Base-by-base conservation (phyloP, 2,329 filamentous ascomycete species). In the Hypocrella siamensis region DNA sequence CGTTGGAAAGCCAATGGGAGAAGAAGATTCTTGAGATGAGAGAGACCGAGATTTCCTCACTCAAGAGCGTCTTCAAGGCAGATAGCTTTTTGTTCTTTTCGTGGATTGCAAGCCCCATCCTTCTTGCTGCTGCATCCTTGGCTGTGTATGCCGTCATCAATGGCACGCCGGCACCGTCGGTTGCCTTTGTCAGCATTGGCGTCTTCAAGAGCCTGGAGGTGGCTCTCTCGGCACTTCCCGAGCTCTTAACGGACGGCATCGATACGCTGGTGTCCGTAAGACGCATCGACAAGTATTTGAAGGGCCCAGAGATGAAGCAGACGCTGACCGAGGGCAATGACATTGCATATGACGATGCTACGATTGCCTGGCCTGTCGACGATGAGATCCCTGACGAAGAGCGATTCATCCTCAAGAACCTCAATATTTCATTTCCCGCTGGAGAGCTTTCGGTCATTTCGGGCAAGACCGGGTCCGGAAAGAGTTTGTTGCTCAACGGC, bases 181-280 rank as follows among this genome's bases (percentile, higher is more conserved):
- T 86, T 9, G 82, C 82, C 2, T 90, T 90, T 42, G 83, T 83
- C 17, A 76, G 78, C 18, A 73, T 86, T 24, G 73, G 76, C 8
- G 64, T 86, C 28, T 83, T 90, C 51, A 71, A 70, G 37, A 65
- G 70, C n/a, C 62, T 90, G 16, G 81, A 90, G 46, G 61, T 75
- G 16, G 75, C 77, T 0, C 55, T 90, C 1, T 74, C 74, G 1
- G 61, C 79, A 26, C 57, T 90, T 12, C 82, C 82, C 0, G 79
- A 86, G 46, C 57, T 85, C 26, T 75, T 78, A 0, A 78, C 79
- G 0, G 68, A 79, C 37, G 60, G 69, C 2, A 58, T 86, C 17
- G 81, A 90, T 42, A 76, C 79, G 0, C 70, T 72, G 49, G 67
- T 86, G n/a, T 84, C 79, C 7, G 52, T 80, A 3, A 67, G 69